Evolutionary conservation across 1,139 yeast genomes (phyloP).

Genomic region (Yamadazyma songkhlaensis): DNA sequence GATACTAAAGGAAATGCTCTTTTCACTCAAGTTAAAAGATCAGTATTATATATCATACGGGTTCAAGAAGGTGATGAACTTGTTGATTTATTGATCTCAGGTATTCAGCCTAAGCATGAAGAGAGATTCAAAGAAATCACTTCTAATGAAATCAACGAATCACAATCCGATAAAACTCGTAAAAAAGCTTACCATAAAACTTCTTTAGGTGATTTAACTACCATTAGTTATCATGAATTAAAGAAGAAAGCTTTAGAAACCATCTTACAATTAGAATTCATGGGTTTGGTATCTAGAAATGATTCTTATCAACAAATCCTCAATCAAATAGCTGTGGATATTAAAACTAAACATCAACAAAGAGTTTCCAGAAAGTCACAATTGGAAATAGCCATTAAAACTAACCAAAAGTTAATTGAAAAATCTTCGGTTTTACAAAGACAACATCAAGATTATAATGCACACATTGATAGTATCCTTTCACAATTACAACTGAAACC

Average conservation of each 20-base stretch:
- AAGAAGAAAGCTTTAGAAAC: slow-evolving; percentile 76
- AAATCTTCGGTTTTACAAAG: slow-evolving; percentile 61
- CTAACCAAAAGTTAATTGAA: slow-evolving; percentile 57
- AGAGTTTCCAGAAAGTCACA: slow-evolving; percentile 63
- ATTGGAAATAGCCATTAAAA: slow-evolving; percentile 55
- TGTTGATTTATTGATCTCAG: slow-evolving; percentile 70
- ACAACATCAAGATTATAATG: slow-evolving; percentile 64
- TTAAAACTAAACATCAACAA: slow-evolving; percentile 73
- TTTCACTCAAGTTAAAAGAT: slow-evolving; percentile 78
- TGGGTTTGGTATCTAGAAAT: slow-evolving; percentile 62
- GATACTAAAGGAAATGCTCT: slow-evolving; percentile 52
- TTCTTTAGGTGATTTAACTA: slow-evolving; percentile 53
- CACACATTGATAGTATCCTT: slow-evolving; percentile 66
- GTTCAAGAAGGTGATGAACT: slow-evolving; percentile 76
- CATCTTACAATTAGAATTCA: slow-evolving; percentile 69
- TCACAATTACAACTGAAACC: slow-evolving; percentile 57
- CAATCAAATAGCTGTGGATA: slow-evolving; percentile 83
- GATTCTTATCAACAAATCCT: slow-evolving; percentile 77
- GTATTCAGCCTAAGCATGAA: slow-evolving; percentile 70
- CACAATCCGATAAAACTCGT: slow-evolving; percentile 20
- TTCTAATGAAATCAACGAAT: slow-evolving; percentile 40
- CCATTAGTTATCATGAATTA: slow-evolving; percentile 66
- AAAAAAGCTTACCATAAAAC: slow-evolving; percentile 38
- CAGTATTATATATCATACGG: slow-evolving; percentile 73
- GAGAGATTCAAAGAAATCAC: slow-evolving; percentile 55